Percentiles rank a stretch among this genome's conserved stretches.
Conservation (phyloP, 257 asterid species). For the Penstemon barbatus region DNA sequence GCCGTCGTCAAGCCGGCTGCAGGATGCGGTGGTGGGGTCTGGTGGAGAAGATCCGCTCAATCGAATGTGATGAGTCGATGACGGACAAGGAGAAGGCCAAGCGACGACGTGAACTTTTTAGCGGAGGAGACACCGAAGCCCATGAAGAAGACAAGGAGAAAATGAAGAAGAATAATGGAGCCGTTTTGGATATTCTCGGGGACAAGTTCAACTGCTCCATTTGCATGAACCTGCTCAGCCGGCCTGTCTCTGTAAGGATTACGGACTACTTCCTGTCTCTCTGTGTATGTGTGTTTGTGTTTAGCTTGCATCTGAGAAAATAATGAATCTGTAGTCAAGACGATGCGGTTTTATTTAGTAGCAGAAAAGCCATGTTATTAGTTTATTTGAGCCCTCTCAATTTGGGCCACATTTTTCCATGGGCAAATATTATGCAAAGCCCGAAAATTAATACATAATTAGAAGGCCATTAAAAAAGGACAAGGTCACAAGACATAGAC, state of each 20-base stretch:
- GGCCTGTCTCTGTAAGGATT: constrained; percentile 75
- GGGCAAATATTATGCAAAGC: no score
- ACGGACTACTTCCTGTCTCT: not conserved
- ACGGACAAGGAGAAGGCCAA: constrained; percentile 72
- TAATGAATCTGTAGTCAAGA: no score
- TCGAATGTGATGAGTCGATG: constrained; percentile 65
- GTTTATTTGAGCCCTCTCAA: no score
- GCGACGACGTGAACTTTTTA: constrained; percentile 67
- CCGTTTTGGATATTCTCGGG: constrained; percentile 61
- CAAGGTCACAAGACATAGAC: no score
- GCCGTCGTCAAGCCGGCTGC: constrained; percentile 25
- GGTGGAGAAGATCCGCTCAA: constrained; percentile 61
- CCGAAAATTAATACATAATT: no score
- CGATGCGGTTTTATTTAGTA: no score
- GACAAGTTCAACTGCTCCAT: constrained; percentile 74
- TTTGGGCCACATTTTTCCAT: no score
- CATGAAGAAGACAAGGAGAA: constrained; percentile 8
- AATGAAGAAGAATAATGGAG: constrained; percentile 34
- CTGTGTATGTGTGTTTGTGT: not conserved
- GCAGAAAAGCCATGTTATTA: no score
- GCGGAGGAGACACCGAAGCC: constrained; percentile 35
- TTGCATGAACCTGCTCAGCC: constrained; percentile 88
- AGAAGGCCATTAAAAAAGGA: no score
- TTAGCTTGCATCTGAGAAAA: no score
- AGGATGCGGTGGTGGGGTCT: constrained; percentile 45